Evolutionary conservation across 495 filamentous ascomycete genomes (phyloP).

Genomic region (Xylaria grammica): DNA sequence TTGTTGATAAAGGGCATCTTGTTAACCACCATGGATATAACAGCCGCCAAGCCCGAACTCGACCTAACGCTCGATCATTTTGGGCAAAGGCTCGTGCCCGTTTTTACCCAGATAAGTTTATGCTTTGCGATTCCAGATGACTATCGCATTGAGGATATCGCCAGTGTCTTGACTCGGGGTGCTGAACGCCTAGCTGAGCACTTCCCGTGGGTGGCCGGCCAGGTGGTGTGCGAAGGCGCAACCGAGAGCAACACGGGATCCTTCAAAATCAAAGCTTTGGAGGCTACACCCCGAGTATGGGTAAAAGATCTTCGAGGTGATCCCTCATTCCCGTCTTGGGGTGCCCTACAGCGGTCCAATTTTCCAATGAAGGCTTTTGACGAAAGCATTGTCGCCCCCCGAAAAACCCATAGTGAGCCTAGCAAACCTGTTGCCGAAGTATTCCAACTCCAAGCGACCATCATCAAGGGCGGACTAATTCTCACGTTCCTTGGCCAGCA

Average conservation of each 20-base stretch:
- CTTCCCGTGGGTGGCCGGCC: constrained; percentile 62
- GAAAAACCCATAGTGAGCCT: neutral
- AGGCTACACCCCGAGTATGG: neutral
- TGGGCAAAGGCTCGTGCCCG: constrained; percentile 3
- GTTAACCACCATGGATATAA: neutral
- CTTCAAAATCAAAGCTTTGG: constrained; percentile 46
- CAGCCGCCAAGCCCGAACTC: neutral
- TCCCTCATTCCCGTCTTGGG: neutral
- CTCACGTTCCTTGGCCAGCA: constrained; percentile 57
- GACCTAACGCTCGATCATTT: constrained; percentile 5
- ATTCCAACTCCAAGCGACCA: constrained; percentile 58
- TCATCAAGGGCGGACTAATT: constrained; percentile 56
- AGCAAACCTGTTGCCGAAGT: constrained; percentile 38
- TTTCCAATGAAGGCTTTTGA: constrained; percentile 6
- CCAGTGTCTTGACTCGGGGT: neutral
- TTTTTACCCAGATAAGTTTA: constrained; percentile 4
- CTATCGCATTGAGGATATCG: neutral
- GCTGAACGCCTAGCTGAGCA: constrained; percentile 26
- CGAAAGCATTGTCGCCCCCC: constrained; percentile 5
- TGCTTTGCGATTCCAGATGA: neutral
- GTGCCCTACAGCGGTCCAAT: neutral
- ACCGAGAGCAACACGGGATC: constrained; percentile 42
- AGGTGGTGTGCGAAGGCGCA: constrained; percentile 52
- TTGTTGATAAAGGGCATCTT: neutral
- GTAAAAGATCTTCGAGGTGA: neutral